Base-by-base conservation (phyloP, 768 basidiomycete genomes). In the Xerocomus brunneocitrinus region DNA sequence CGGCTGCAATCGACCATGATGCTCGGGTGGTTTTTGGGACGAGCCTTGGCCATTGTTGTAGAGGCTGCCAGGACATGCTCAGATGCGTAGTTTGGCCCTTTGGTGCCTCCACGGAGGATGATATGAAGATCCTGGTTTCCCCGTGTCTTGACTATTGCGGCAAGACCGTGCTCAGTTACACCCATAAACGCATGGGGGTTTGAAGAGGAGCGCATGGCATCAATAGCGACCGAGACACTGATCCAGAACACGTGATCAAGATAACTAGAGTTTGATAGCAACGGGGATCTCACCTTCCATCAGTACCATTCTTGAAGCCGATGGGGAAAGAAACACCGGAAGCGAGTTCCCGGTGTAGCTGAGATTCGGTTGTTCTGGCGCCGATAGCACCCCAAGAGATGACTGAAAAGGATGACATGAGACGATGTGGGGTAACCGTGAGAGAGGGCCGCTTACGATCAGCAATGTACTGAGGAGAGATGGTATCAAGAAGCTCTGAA, bases 271-370 rank as follows among this genome's bases (percentile, higher is more conserved):
- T 14, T 25, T 30, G 54, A 5, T 39, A 9, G 30, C 27, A 16
- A 4, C 9, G 8, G 13, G 16, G 32, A 42, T 50, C 70, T 50
- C 58, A 81, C 82, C 84, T 85, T 50, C 97, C 97, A 69, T 98
- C 95, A 3, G 97, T 99, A 50, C 97, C 95, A 68, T 99, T 99
- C 73, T 99, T 99, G 85, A 99, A 99, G 8, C 93, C 91, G 58
- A 98, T 92, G 22, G 97, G 95, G 85, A 97, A 98, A 48, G 95
- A 97, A 25, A 91, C 87, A 65, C 95, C 95, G 4, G 89, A 93
- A 5, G 93, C 94, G 42, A 98, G 86, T 71, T 98, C 97, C 54
- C 97, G 86, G 66, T 98, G 97, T 8, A 99, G 83, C 71, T 98
- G 95, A 3, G 89, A 91, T 71, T 99, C 97, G 35, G 97, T 99